A percentile compares a stretch with the other conserved stretches of the same genome.
Conservation (phyloP, 331 rosid species). For the Acacia pycnantha region DNA sequence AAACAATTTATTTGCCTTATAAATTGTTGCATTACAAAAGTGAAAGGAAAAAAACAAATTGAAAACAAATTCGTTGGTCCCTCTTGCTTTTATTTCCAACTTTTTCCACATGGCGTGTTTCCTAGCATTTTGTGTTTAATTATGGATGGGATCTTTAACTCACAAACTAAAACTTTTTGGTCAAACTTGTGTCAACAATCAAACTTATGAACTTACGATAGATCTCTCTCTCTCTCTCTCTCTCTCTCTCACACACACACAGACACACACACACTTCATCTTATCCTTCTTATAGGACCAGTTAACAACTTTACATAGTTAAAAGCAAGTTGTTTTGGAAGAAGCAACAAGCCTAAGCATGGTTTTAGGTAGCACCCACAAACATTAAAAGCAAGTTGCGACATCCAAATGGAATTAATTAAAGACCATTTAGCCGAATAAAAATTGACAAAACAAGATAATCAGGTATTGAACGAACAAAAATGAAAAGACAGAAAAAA, state of each 20-base stretch:
- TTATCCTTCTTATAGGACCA: no score
- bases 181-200: constrained; percentile 14
- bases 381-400: no score
- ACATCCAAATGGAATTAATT: no score
- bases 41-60: no score
- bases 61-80: background rate
- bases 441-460: no score
- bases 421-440: no score
- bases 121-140: background rate
- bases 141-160: background rate
- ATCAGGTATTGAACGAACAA: no score
- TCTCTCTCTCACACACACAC: no score
- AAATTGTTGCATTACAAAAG: background rate
- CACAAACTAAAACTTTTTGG: background rate
- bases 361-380: background rate
- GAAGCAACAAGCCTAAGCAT: background rate
- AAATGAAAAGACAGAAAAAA: no score
- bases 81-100: background rate
- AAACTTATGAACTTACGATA: background rate
- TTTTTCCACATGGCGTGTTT: background rate
- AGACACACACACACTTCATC: background rate
- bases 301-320: no score
- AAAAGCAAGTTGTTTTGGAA: no score
- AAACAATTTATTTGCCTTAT: background rate
- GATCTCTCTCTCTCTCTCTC: no score